A percentile compares a stretch with the other conserved stretches of the same genome.
phyloP scores from a whole-genome alignment of 371 early-diverging fungal species.

The Choanephora cucurbitarum region DNA sequence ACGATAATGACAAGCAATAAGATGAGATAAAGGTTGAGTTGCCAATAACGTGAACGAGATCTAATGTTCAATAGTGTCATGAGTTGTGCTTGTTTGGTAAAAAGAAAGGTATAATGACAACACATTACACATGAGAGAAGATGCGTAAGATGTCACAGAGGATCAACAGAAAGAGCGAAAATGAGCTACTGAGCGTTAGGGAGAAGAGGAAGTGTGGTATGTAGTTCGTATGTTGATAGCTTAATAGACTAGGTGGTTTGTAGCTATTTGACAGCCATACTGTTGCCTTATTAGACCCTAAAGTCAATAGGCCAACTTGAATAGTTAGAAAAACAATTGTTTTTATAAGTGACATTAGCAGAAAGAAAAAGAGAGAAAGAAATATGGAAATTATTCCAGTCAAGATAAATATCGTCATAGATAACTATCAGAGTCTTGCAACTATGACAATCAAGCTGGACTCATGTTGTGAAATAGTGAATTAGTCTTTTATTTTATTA shows the following conservation, averaged over 20 bases:
- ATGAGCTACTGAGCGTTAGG: conserved; percentile 73
- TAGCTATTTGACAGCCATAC: conserved; percentile 16
- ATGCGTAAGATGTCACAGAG: conserved; percentile 80
- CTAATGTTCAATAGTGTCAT: conserved; percentile 33
- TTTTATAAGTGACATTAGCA: background rate
- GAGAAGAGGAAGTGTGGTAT: conserved; percentile 69
- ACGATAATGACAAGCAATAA: conserved; percentile 67
- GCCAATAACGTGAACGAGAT: conserved; percentile 78
- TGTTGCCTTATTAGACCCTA: conserved; percentile 15
- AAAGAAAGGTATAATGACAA: background rate
- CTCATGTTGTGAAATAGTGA: background rate
- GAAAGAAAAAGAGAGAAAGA: too few species aligned
- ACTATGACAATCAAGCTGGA: too few species aligned
- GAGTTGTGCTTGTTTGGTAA: background rate
- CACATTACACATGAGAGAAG: conserved; percentile 62
- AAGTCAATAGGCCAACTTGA: conserved; percentile 12
- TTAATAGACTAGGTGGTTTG: conserved; percentile 9
- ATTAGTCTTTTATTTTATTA: too few species aligned
- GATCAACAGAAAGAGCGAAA: conserved; percentile 80
- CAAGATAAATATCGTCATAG: too few species aligned
- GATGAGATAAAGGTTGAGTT: conserved; percentile 64
- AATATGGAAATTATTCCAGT: too few species aligned
- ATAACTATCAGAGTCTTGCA: too few species aligned
- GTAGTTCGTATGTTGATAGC: conserved; percentile 8
- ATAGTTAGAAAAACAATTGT: conserved; percentile 6